Conservation (phyloP, 768 basidiomycete species). For the Auricularia heimuer region DNA sequence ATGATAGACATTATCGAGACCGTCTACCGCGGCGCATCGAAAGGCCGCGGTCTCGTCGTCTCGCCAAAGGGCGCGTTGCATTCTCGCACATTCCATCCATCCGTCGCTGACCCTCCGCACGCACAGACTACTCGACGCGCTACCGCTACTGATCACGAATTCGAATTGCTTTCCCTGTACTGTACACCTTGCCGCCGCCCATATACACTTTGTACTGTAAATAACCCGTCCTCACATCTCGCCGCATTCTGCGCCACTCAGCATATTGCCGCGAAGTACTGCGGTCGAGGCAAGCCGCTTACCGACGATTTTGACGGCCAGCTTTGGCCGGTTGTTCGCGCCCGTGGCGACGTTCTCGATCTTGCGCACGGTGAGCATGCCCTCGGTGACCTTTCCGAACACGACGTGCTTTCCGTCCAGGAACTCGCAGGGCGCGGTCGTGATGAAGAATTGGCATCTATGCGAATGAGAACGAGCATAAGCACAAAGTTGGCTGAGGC, state of each 20-base stretch:
- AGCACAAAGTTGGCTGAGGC: no score
- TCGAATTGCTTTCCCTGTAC: background rate
- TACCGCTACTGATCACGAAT: slow-evolving; percentile 49
- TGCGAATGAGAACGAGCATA: no score
- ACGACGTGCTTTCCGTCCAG: slow-evolving; percentile 93
- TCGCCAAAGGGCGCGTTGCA: slow-evolving; percentile 76
- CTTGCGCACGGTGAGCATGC: slow-evolving; percentile 36
- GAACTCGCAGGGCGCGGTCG: slow-evolving; percentile 89
- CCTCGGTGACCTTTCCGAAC: slow-evolving; percentile 52
- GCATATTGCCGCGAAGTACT: background rate
- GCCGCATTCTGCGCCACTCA: slow-evolving; percentile 15
- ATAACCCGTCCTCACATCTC: slow-evolving; percentile 14
- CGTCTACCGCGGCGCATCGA: slow-evolving; percentile 94
- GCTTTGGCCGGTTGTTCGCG: slow-evolving; percentile 79
- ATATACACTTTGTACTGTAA: background rate
- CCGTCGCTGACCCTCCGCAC: slow-evolving; percentile 1
- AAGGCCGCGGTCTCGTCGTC: slow-evolving; percentile 95
- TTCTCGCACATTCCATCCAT: slow-evolving; percentile 3
- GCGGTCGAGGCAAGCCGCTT: slow-evolving; percentile 15
- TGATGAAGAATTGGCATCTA: slow-evolving; percentile 79
- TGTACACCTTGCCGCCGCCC: background rate
- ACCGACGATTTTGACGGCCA: slow-evolving; percentile 84
- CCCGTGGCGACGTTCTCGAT: slow-evolving; percentile 94
- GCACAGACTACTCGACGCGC: slow-evolving; percentile 68
- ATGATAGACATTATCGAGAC: slow-evolving; percentile 97